Conservation (phyloP, 306 rosid genomes). For the Argentina anserina region DNA sequence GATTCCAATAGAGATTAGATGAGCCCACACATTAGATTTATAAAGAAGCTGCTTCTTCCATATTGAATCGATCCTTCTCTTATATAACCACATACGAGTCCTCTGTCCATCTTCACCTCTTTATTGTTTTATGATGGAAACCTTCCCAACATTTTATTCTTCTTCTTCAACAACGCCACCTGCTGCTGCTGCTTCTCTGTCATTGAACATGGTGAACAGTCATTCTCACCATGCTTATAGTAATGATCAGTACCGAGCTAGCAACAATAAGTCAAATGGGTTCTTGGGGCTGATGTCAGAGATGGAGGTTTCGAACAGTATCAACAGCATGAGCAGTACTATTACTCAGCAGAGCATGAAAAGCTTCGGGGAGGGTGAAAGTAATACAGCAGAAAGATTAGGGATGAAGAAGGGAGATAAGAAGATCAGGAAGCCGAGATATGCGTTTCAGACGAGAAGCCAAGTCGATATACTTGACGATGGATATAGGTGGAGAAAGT, state of each 20-base stretch:
- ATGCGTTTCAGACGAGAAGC: slow-evolving; percentile 56
- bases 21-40: background rate
- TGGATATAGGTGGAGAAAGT: slow-evolving; percentile 56
- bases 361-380: slow-evolving; percentile 14
- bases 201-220: slow-evolving; percentile 22
- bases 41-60: background rate
- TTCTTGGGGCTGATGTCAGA: slow-evolving; percentile 32
- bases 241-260: slow-evolving; percentile 1
- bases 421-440: slow-evolving; percentile 40
- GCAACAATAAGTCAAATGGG: slow-evolving; percentile 18
- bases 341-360: slow-evolving; percentile 8
- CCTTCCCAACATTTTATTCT: slow-evolving; percentile 19
- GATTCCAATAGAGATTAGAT: background rate
- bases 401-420: slow-evolving; percentile 31
- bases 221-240: background rate
- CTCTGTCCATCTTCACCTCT: background rate
- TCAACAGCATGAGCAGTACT: no score
- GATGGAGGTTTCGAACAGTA: slow-evolving; percentile 22
- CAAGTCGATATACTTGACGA: slow-evolving; percentile 58
- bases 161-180: slow-evolving; percentile 6
- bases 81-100: background rate
- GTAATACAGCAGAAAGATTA: background rate
- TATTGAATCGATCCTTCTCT: background rate
- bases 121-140: slow-evolving; percentile 13
- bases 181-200: slow-evolving; percentile 21